Evolutionary conservation across 2,329 filamentous ascomycete genomes (phyloP).

Genomic region (Tolypocladium pustulatum): DNA sequence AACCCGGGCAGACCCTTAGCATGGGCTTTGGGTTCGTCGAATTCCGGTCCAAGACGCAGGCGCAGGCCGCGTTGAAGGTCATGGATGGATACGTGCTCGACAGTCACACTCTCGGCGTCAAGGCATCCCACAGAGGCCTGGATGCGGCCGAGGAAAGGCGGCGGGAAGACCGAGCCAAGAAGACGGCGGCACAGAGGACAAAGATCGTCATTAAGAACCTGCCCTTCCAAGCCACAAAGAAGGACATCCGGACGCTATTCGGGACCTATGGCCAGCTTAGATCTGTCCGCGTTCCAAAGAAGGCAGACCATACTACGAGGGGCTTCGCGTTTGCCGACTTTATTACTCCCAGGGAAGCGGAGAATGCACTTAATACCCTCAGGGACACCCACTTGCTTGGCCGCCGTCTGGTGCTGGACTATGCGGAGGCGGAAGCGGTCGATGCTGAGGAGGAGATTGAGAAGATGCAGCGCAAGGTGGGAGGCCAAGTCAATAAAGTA

Average conservation of each 20-base stretch:
- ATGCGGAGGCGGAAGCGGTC: constrained; percentile 76
- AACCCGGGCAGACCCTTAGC: constrained; percentile 74
- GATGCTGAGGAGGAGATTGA: constrained; percentile 94
- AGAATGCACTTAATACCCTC: constrained; percentile 82
- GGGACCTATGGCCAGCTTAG: constrained; percentile 85
- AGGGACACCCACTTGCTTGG: constrained; percentile 90
- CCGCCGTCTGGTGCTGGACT: constrained; percentile 80
- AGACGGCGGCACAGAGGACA: constrained; percentile 62
- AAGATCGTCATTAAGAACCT: constrained; percentile 98
- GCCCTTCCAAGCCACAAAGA: constrained; percentile 90
- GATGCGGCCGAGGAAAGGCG: constrained; percentile 83
- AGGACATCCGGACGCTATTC: constrained; percentile 79
- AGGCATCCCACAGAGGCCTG: constrained; percentile 74
- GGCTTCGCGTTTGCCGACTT: constrained; percentile 98
- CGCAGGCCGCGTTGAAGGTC: constrained; percentile 66
- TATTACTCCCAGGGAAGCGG: constrained; percentile 78
- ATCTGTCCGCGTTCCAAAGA: constrained; percentile 88
- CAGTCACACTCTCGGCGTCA: constrained; percentile 74
- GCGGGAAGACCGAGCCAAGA: constrained; percentile 75
- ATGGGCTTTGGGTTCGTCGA: constrained; percentile 98
- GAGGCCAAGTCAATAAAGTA: constrained; percentile 81
- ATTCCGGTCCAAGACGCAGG: constrained; percentile 68
- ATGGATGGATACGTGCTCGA: constrained; percentile 89
- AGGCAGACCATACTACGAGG: constrained; percentile 78
- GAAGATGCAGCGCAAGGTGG: constrained; percentile 94